A percentile compares a stretch with the other conserved stretches of the same genome.
phyloP scores from a whole-genome alignment of 805 yeast species.

The Torulaspora gathmanii region DNA sequence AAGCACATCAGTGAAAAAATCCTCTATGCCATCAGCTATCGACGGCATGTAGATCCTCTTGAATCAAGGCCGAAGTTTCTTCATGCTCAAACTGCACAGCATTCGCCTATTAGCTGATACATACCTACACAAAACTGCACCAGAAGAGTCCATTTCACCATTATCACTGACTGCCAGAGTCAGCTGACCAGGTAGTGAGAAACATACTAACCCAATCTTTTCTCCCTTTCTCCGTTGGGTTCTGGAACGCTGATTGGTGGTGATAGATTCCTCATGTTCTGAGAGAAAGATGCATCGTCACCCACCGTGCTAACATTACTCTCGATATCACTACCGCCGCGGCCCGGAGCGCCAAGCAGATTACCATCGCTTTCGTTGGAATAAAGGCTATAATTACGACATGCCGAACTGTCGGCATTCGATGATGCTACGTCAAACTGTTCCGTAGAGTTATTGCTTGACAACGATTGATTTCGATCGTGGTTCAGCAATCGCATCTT shows the following conservation, averaged over 20 bases:
- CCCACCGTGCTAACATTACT: conserved; percentile 31
- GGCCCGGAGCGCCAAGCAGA: conserved; percentile 3
- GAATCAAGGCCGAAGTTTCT: neutral
- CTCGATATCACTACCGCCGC: conserved; percentile 20
- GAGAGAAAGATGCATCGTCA: conserved; percentile 27
- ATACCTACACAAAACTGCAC: neutral
- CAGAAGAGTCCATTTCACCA: neutral
- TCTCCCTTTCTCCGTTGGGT: neutral
- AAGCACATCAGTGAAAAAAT: too few relatives aligned
- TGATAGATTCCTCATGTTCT: conserved; percentile 14
- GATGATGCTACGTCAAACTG: conserved; percentile 7
- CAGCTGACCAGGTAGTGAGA: neutral
- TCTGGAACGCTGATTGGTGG: conserved; percentile 15
- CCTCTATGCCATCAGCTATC: neutral
- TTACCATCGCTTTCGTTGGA: conserved; percentile 6
- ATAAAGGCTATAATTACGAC: conserved; percentile 4
- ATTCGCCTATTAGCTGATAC: neutral
- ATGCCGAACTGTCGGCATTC: conserved; percentile 2
- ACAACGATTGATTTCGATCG: conserved; percentile 19
- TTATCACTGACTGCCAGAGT: neutral
- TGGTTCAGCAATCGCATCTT: conserved; percentile 41
- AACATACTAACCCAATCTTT: too few relatives aligned
- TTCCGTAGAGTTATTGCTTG: conserved; percentile 7
- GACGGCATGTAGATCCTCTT: conserved; percentile 4
- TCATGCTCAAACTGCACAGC: neutral